Evolutionary conservation across 2,329 filamentous ascomycete species (phyloP).

Genomic region (Trichoderma brevicompactum): DNA sequence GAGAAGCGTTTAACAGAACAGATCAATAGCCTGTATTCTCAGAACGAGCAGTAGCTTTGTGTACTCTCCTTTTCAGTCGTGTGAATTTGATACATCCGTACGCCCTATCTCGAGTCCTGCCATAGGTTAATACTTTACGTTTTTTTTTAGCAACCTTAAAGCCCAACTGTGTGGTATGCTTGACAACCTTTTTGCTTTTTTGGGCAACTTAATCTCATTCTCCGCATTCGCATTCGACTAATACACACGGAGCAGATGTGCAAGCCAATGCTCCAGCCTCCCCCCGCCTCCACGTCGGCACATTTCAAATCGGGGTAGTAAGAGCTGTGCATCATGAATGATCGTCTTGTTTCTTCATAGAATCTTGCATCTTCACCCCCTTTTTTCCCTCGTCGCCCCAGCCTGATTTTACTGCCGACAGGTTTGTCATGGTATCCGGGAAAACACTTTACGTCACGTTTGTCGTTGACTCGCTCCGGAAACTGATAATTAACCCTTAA

Average conservation of each 20-base stretch:
- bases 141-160: not conserved
- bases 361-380: not conserved
- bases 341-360: no score
- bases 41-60: not conserved
- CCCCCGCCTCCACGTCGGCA: not conserved
- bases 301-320: constrained; percentile 7
- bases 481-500: not conserved
- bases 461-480: not conserved
- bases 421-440: not conserved
- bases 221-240: constrained; percentile 11
- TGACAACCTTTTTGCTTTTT: not conserved
- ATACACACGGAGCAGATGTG: no score
- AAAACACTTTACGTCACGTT: not conserved
- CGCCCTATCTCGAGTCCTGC: constrained; percentile 5
- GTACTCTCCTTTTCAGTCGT: not conserved
- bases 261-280: not conserved
- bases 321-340: no score
- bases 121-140: not conserved
- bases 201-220: not conserved
- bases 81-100: not conserved
- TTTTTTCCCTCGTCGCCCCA: not conserved
- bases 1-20: not conserved
- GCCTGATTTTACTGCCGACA: not conserved
- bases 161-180: not conserved
- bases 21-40: not conserved